Evolutionary conservation across 352 stramenopile genomes (phyloP).

Genomic region (Phytophthora hibernalis): DNA sequence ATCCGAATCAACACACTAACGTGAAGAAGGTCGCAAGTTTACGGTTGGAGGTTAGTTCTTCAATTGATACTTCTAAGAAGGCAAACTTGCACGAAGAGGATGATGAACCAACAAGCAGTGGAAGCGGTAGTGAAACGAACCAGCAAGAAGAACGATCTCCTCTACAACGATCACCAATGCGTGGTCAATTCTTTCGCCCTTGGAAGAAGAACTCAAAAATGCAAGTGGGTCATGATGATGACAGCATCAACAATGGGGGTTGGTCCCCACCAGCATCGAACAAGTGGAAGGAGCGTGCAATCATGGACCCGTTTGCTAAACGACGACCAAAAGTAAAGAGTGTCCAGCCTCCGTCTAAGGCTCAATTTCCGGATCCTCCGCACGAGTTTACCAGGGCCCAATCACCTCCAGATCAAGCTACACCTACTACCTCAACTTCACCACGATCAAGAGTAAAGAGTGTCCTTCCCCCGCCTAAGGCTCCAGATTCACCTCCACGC

Average conservation of each 20-base stretch:
- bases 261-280: slow-evolving; percentile 46
- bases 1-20: slow-evolving; percentile 6
- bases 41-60: background rate
- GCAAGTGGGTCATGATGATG: slow-evolving; percentile 19
- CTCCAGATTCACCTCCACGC: background rate
- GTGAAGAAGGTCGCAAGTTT: slow-evolving; percentile 1
- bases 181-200: slow-evolving; percentile 57
- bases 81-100: slow-evolving; percentile 15
- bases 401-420: slow-evolving; percentile 1
- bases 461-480: slow-evolving; percentile 5
- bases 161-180: slow-evolving; percentile 17
- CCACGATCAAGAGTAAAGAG: slow-evolving; percentile 15
- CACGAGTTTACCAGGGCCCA: background rate
- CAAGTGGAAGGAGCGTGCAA: slow-evolving; percentile 78
- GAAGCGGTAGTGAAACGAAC: slow-evolving; percentile 29
- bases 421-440: slow-evolving; percentile 15
- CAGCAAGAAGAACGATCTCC: slow-evolving; percentile 31
- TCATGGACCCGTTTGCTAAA: slow-evolving; percentile 78
- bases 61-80: slow-evolving; percentile 1
- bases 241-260: slow-evolving; percentile 20
- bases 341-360: slow-evolving; percentile 5
- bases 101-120: slow-evolving; percentile 20
- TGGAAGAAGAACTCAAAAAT: slow-evolving; percentile 51
- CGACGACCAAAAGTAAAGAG: slow-evolving; percentile 30
- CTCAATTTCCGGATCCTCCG: background rate